phyloP scores from a whole-genome alignment of 2,329 filamentous ascomycete genomes.

The Lachnum nothofagi region DNA sequence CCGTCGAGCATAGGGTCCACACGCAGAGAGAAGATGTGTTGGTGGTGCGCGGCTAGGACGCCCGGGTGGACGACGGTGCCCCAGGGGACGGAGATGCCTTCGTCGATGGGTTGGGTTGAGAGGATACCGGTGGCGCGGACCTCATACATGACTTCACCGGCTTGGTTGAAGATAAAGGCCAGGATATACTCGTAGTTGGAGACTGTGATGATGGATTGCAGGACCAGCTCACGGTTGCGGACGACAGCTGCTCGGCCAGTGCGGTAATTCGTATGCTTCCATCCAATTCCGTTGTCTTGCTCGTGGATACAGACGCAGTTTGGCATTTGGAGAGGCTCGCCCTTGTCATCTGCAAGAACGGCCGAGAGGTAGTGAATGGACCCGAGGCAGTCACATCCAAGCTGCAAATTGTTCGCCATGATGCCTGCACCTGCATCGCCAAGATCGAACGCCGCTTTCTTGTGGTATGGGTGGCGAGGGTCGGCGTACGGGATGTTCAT shows the following conservation, averaged over 20 bases:
- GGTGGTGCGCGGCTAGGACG: conserved; percentile 65
- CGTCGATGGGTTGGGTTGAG: conserved; percentile 62
- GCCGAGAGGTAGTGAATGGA: conserved; percentile 63
- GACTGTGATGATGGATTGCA: conserved; percentile 67
- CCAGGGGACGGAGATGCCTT: conserved; percentile 58
- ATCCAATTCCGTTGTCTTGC: conserved; percentile 61
- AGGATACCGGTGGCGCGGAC: conserved; percentile 65
- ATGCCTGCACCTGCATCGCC: conserved; percentile 62
- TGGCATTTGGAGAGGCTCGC: conserved; percentile 53
- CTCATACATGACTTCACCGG: conserved; percentile 62
- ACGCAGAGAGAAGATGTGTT: conserved; percentile 69
- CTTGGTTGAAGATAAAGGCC: conserved; percentile 67
- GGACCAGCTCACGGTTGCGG: conserved; percentile 59
- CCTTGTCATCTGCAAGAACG: conserved; percentile 54
- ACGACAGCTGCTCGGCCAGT: conserved; percentile 59
- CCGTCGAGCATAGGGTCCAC: conserved; percentile 60
- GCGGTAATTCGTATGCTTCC: conserved; percentile 67
- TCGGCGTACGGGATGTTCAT: conserved; percentile 59
- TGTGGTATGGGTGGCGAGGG: conserved; percentile 62
- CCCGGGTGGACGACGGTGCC: conserved; percentile 66
- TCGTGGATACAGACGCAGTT: conserved; percentile 67
- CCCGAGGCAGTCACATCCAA: conserved; percentile 67
- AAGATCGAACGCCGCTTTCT: conserved; percentile 66
- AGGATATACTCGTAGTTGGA: conserved; percentile 71
- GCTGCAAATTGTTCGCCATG: conserved; percentile 63